A percentile compares a stretch with the other conserved stretches of the same genome.
Conservation (phyloP, 2,329 filamentous ascomycete genomes). For the Aureobasidium sp. region DNA sequence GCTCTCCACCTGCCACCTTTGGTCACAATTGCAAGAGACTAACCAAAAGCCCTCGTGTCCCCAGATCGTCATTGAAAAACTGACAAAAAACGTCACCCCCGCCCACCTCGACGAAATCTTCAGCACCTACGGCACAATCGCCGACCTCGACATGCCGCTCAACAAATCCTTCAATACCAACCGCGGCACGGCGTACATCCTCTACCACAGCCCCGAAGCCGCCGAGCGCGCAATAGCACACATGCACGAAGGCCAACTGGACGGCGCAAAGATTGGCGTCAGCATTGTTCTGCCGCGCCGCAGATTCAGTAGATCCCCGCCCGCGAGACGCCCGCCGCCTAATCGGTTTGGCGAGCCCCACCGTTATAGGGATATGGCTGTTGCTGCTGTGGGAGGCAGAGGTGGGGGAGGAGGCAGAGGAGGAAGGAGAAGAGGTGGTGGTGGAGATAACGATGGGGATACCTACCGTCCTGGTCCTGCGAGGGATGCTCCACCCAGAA, state of each 20-base stretch:
- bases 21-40: no score
- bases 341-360: slow-evolving; percentile 37
- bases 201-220: slow-evolving; percentile 67
- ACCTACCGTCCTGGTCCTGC: slow-evolving; percentile 18
- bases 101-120: slow-evolving; percentile 88
- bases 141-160: slow-evolving; percentile 81
- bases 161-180: slow-evolving; percentile 82
- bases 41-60: no score
- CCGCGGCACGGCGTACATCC: slow-evolving; percentile 85
- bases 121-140: slow-evolving; percentile 74
- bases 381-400: slow-evolving; percentile 29
- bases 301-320: slow-evolving; percentile 74
- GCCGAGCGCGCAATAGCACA: slow-evolving; percentile 85
- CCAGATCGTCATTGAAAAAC: slow-evolving; percentile 88
- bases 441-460: slow-evolving; percentile 26
- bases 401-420: slow-evolving; percentile 21
- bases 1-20: no score
- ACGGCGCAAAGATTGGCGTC: slow-evolving; percentile 74
- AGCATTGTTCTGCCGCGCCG: slow-evolving; percentile 79
- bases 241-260: slow-evolving; percentile 96
- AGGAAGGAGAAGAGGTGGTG: slow-evolving; percentile 28
- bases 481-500: slow-evolving; percentile 4
- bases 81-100: slow-evolving; percentile 92
- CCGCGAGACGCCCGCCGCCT: slow-evolving; percentile 56
- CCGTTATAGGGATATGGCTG: slow-evolving; percentile 22